Evolutionary conservation across 2,329 filamentous ascomycete genomes (phyloP), one percentile per base, ranked within the genome.

Genomic region (Talaromyces sp.): DNA sequence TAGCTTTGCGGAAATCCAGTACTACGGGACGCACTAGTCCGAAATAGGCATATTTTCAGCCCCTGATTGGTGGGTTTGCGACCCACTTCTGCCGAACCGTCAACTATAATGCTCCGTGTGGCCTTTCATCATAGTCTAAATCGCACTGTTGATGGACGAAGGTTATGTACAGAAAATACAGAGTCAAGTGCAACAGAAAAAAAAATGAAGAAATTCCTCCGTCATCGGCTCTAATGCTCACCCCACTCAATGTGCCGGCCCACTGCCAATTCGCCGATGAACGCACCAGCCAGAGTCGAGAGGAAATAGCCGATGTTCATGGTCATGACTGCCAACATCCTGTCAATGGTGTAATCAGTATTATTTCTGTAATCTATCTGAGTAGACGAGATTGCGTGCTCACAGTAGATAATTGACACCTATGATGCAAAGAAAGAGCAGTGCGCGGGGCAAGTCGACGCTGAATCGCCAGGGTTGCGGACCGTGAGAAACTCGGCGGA

Each of bases 281-380:
- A 97, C 1, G 89, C 85, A 14, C 89, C 89, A 4, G 81, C 88
- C 10, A 96, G 82, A n/a, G 93, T 83, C 0, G 90, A 92, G 60
- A 92, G 76, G 73, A 94, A 94, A 73, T 95, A 95, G 12, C 91
- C 91, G 16, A 94, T 84, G 68, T 95, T 95, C 80, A 91, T 86
- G 1, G 90, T 93, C 91, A 95, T 96, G 72, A 96, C 89, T 14
- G 90, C 91, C 78, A 96, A 79, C 92, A 96, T 96, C 63, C 92
- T 96, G 59, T 16, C 36, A 40, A n/a, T n/a, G 7, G 36, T 40
- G 36, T 14, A n/a, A 40, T 40, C n/a, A 40, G 36, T 40, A n/a
- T n/a, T 5, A 14, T 2, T 2, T n/a, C 14, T 40, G 0, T n/a
- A n/a, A 23, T 4, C 27, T 28, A 18, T 51, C 12, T 28, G 9